These are phyloP conservation scores for Hibiscus mutabilis DNA, from an alignment of 345 rosid genomes.

Conservation along the genomic window DNA sequence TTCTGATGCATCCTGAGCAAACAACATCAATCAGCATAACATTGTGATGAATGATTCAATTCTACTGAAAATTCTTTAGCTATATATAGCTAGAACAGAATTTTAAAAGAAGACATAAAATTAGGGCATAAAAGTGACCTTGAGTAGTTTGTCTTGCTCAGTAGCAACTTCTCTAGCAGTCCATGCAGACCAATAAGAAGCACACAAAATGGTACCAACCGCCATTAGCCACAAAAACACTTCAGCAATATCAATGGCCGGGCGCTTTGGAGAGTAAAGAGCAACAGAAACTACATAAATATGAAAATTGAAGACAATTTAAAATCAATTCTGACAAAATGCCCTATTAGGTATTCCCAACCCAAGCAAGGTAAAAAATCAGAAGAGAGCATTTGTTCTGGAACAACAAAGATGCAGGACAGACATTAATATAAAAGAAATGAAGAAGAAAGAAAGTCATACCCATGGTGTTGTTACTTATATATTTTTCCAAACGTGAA, in stretches of 20 bases:
- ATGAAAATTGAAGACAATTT: neutral
- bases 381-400: neutral
- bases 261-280: slow-evolving; percentile 89
- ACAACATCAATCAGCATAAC: neutral
- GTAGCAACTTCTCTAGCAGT: slow-evolving; percentile 79
- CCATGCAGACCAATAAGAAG: slow-evolving; percentile 96
- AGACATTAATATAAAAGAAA: too few relatives aligned
- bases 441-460: slow-evolving; percentile 15
- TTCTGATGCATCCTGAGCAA: slow-evolving; percentile 70
- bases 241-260: slow-evolving; percentile 90
- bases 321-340: neutral
- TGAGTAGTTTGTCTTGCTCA: slow-evolving; percentile 82
- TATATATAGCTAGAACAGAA: too few relatives aligned
- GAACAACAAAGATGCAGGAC: neutral
- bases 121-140: too few relatives aligned
- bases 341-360: neutral
- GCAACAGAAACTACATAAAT: slow-evolving; percentile 67
- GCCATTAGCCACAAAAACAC: slow-evolving; percentile 99
- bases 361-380: neutral
- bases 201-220: slow-evolving; percentile 80
- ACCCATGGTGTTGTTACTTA: slow-evolving; percentile 38
- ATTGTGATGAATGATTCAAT: too few relatives aligned
- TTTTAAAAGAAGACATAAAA: too few relatives aligned
- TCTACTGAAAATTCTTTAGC: too few relatives aligned
- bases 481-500: slow-evolving; percentile 32